Evolutionary conservation across 495 filamentous ascomycete species (phyloP), one percentile per base, ranked within the genome.

Genomic region (Aspergillus heteromorphus): DNA sequence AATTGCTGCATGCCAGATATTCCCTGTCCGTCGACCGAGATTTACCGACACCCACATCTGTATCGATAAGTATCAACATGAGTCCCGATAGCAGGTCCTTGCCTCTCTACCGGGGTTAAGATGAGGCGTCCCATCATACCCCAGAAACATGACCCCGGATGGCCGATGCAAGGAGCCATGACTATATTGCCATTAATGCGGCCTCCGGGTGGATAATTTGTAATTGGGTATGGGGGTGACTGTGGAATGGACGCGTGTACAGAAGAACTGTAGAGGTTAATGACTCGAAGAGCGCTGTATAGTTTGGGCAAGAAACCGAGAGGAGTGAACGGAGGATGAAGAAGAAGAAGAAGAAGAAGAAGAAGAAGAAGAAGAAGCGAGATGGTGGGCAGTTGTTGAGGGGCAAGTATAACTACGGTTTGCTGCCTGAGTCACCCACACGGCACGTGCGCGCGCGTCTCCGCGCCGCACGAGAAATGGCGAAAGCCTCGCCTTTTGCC

Each of bases 381-480:
- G 23, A 14, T 29, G 19, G 19, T 47, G n/a, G n/a, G n/a, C n/a
- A n/a, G n/a, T n/a, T n/a, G n/a, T n/a, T n/a, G n/a, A n/a, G n/a
- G n/a, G n/a, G n/a, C n/a, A n/a, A n/a, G n/a, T n/a, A n/a, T n/a
- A n/a, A n/a, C n/a, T n/a, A n/a, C n/a, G n/a, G n/a, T n/a, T n/a
- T n/a, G n/a, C n/a, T n/a, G n/a, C n/a, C n/a, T n/a, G n/a, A n/a
- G n/a, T n/a, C n/a, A 40, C 17, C 21, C 13, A 17, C 7, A 5
- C 10, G 6, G 43, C 43, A 47, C 43, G 43, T 47, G 43, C 43
- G 21, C 17, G 19, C 43, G 43, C 43, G 51, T 40, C 41, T 41
- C 40, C 43, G 43, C 43, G 43, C 23, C 43, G 43, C 43, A 34
- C 7, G 9, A 21, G n/a, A 27, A 29, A 16, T 25, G 21, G 29